Base-by-base conservation (phyloP, 2,329 filamentous ascomycete species). In the Trichoderma polysporum region DNA sequence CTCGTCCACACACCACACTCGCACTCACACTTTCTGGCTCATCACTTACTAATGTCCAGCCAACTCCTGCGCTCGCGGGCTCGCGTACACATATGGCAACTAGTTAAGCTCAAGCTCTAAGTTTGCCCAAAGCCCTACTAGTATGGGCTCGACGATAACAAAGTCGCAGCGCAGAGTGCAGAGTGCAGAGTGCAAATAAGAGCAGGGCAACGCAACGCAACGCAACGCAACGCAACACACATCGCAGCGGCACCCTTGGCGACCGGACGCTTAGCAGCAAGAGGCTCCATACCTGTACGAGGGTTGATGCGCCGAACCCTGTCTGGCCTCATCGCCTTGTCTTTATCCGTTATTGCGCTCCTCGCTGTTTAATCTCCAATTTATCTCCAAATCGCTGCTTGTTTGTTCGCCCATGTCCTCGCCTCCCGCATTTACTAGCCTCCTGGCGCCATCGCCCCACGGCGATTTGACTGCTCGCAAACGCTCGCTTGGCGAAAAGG, bases 361-460 rank as follows among this genome's bases (percentile, higher is more conserved):
- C 45, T 37, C 37, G 15, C 25, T 22, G 17, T 22, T 31, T 25
- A 33, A 59, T 59, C 39, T 59, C 56, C 56, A 59, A 25, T 41
- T 17, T 53, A 62, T 53, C 33, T 63, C 59, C 33, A 63, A 53
- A 63, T 54, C 59, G 59, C 59, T 33, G 59, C 19, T 41, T 53
- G 47, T 53, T 41, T 62, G 59, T 25, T 45, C 37, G 49, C 47
- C 59, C 59, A 53, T 19, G 59, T 63, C 59, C 49, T 63, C 59
- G 59, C 61, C 61, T 65, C 61, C 61, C 61, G 52, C 61, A 57
- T 65, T 56, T 33, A 56, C 61, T 65, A 57, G 61, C 45, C 27
- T 62, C 31, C 59, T 53, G 39, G 59, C 37, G 39, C 41, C 50
- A 65, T 65, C 61, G 61, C 61, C 61, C 61, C 61, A 65, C 61